Evolutionary conservation across 176 grass and related monocot species (phyloP).

Genomic region (Hordeum marinum): DNA sequence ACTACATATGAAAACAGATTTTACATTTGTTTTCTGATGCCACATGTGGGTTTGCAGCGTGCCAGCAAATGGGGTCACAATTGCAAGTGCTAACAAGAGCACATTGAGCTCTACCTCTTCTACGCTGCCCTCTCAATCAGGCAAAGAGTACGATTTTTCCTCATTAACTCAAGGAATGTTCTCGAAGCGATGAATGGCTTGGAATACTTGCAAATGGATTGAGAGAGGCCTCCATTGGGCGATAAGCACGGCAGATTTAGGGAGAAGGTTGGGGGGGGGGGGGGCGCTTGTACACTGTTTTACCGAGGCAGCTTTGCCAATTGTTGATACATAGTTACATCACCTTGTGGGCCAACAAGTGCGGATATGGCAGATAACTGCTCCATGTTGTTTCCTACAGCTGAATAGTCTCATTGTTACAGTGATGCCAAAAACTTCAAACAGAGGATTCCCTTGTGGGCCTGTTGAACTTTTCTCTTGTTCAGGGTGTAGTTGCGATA

Average conservation of each 20-base stretch:
- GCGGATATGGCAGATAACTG: constrained; percentile 25
- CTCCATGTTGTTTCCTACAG: constrained; percentile 36
- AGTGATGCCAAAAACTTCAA: background rate
- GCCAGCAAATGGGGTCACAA: constrained; percentile 43
- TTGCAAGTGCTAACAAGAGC: constrained; percentile 35
- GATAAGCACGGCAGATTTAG: constrained; percentile 11
- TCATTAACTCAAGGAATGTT: constrained; percentile 90
- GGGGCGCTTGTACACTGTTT: constrained; percentile 9
- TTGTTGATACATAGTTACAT: constrained; percentile 36
- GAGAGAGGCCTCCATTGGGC: background rate
- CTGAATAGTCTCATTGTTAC: constrained; percentile 29
- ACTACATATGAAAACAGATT: constrained; percentile 3
- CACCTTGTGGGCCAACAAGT: constrained; percentile 30
- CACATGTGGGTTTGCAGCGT: constrained; percentile 35
- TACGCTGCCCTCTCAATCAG: constrained; percentile 48
- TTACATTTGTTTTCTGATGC: constrained; percentile 11
- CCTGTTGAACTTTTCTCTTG: constrained; percentile 21
- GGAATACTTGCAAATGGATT: constrained; percentile 10
- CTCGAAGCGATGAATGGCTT: constrained; percentile 50
- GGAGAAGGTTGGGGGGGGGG: background rate
- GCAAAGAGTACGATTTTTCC: constrained; percentile 87
- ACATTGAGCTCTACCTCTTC: constrained; percentile 35
- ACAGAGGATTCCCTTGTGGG: background rate
- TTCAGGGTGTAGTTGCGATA: constrained; percentile 16
- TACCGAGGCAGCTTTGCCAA: constrained; percentile 28